Percentiles rank a stretch among this genome's conserved stretches.
phyloP scores from a whole-genome alignment of 306 rosid species.

The Cicer pinnatifidum region DNA sequence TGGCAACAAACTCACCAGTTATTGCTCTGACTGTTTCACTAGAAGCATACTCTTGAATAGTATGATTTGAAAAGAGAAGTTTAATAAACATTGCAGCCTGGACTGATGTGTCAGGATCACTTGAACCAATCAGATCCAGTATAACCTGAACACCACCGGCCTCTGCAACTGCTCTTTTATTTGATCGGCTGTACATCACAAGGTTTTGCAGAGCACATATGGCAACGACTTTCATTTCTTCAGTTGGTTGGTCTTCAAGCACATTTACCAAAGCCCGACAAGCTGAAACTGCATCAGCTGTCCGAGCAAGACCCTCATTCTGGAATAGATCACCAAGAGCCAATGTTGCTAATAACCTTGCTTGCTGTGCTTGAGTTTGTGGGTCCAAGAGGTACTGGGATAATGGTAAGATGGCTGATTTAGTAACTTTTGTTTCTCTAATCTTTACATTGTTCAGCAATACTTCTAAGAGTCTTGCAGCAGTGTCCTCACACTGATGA shows the following conservation, averaged over 20 bases:
- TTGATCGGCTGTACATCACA: slow-evolving; percentile 94
- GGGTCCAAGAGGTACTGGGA: slow-evolving; percentile 98
- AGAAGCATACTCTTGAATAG: slow-evolving; percentile 98
- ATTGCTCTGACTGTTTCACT: slow-evolving; percentile 97
- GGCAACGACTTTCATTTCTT: slow-evolving; percentile 98
- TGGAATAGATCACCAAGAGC: slow-evolving; percentile 98
- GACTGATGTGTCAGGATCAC: slow-evolving; percentile 92
- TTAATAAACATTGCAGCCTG: slow-evolving; percentile 97
- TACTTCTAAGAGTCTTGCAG: slow-evolving; percentile 93
- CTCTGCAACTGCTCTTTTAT: slow-evolving; percentile 99
- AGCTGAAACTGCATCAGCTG: slow-evolving; percentile 91
- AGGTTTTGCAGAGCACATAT: slow-evolving; percentile 98
- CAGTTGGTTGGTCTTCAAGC: slow-evolving; percentile 99
- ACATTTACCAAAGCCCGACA: slow-evolving; percentile 98
- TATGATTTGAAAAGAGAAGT: slow-evolving; percentile 90
- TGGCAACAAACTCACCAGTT: slow-evolving; percentile 69
- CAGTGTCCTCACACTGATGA: slow-evolving; percentile 96
- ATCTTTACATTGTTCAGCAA: slow-evolving; percentile 92
- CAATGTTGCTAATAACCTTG: slow-evolving; percentile 92
- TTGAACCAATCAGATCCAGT: slow-evolving; percentile 90
- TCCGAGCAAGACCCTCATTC: slow-evolving; percentile 93
- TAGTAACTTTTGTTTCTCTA: slow-evolving; percentile 90
- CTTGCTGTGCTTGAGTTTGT: slow-evolving; percentile 95
- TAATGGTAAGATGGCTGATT: slow-evolving; percentile 84
- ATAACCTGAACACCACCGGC: slow-evolving; percentile 98